Conservation (phyloP, 805 yeast species). For the Cyberlindnera petersonii region DNA sequence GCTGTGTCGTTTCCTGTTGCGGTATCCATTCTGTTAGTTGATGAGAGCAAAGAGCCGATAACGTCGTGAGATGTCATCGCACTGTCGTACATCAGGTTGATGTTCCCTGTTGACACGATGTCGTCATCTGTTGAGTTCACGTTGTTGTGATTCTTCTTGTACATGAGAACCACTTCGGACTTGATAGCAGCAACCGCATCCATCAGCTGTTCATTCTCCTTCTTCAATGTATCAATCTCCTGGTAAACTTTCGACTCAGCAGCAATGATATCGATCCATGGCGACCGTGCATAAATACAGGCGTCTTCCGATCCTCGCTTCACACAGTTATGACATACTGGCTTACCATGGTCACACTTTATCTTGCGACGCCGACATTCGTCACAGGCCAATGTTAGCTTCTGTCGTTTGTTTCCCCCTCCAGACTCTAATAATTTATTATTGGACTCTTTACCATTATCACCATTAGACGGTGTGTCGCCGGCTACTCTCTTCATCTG, state of each 20-base stretch:
- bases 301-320: constrained; percentile 13
- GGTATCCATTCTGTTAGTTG: constrained; percentile 1
- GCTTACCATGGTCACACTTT: constrained; percentile 23
- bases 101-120: constrained; percentile 6
- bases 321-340: constrained; percentile 19
- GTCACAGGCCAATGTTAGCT: constrained; percentile 19
- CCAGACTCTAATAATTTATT: too few species aligned
- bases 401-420: constrained; percentile 22
- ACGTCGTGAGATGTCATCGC: constrained; percentile 6
- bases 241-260: constrained; percentile 21
- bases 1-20: too few species aligned
- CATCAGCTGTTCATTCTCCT: constrained; percentile 20
- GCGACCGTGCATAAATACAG: constrained; percentile 20
- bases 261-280: constrained; percentile 23
- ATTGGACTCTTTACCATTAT: neutral
- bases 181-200: constrained; percentile 14
- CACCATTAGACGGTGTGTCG: neutral
- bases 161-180: constrained; percentile 12
- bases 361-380: constrained; percentile 24
- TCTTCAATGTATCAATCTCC: constrained; percentile 20
- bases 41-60: constrained; percentile 4
- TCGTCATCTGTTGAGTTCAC: constrained; percentile 10
- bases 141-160: constrained; percentile 16
- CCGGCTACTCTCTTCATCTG: neutral
- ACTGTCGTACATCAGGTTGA: constrained; percentile 6